Percentiles rank a stretch among this genome's conserved stretches.
These are phyloP conservation scores for Boehmeria nivea DNA, from an alignment of 306 rosid genomes.

Conservation along the genomic window DNA sequence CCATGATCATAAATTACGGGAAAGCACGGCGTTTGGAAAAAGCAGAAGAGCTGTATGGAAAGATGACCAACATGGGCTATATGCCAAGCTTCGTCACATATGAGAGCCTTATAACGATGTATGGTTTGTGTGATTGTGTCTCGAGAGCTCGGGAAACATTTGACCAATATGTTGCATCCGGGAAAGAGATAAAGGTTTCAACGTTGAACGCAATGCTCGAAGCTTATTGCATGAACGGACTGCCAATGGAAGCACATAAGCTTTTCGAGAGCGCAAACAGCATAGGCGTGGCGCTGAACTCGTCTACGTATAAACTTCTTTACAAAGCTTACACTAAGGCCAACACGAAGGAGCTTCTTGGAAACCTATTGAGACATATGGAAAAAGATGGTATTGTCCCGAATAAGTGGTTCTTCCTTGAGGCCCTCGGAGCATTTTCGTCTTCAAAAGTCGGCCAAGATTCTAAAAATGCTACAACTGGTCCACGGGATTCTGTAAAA, in stretches of 20 bases:
- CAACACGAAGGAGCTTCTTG: slow-evolving; percentile 63
- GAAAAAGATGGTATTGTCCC: slow-evolving; percentile 82
- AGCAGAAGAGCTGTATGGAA: slow-evolving; percentile 56
- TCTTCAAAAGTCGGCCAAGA: slow-evolving; percentile 25
- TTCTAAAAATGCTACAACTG: slow-evolving; percentile 34
- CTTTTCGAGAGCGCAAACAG: slow-evolving; percentile 50
- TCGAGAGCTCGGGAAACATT: slow-evolving; percentile 68
- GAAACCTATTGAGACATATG: slow-evolving; percentile 67
- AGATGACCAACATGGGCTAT: slow-evolving; percentile 68
- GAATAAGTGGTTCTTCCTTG: slow-evolving; percentile 78
- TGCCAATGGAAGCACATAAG: slow-evolving; percentile 70
- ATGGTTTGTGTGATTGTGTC: slow-evolving; percentile 69
- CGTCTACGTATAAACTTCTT: slow-evolving; percentile 83
- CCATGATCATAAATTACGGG: slow-evolving; percentile 88
- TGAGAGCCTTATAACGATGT: slow-evolving; percentile 80
- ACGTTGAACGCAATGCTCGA: slow-evolving; percentile 88
- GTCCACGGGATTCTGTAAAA: slow-evolving; percentile 27
- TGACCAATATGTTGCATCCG: slow-evolving; percentile 53
- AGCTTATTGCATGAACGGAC: slow-evolving; percentile 82
- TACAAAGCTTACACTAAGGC: slow-evolving; percentile 85
- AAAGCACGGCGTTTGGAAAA: slow-evolving; percentile 68
- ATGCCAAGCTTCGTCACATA: slow-evolving; percentile 65
- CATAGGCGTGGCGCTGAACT: slow-evolving; percentile 41
- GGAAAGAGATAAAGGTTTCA: slow-evolving; percentile 57
- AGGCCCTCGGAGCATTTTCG: slow-evolving; percentile 69